Base-by-base conservation (phyloP, 2,329 filamentous ascomycete genomes). In the Magnaporthiopsis incrustans region DNA sequence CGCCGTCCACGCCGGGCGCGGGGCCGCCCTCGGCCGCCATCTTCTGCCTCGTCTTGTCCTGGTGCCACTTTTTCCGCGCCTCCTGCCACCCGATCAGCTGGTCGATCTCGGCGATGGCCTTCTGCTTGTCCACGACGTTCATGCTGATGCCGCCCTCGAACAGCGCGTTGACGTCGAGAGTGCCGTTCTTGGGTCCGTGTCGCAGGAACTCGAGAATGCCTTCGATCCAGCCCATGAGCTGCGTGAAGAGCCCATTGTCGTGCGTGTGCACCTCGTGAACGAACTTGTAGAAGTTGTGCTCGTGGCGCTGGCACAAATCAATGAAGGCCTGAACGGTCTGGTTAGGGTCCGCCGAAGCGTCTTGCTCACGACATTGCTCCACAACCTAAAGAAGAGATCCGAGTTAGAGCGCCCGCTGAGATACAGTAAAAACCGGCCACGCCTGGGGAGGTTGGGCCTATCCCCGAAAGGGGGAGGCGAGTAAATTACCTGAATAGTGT, bases 291-390 rank as follows among this genome's bases (percentile, higher is more conserved):
- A 99, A 94, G 77, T 96, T 96, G 74, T 96, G 87, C 76, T 99
- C 92, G 74, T 99, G 95, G 58, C 95, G 87, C 69, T 91, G 89
- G 75, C 95, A 99, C 27, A 99, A 84, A 73, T 99, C 95, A 72
- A 99, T 99, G 73, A 99, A 99, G 22, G 92, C 89, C 74, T 99
- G 95, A 1, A 99, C 95, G 0, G 95, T 99, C 79, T 97, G 93
- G 74, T 99, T 99, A 5, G 95, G 95, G 74, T 99, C 95, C 1
- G 94, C 92, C 2, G 91, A 93, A 59, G 95, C 89, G 73, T 98
- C 95, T 70, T 88, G 84, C 66, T 88, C 85, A 65, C 85, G 80
- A 70, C 85, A 88, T 70, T 81, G 83, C 62, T 89, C 86, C 35
- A 89, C 84, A 32, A 88, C 85, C 83, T 85, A 60, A 44, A 60